Conservation (phyloP, 306 rosid genomes). For the Begonia fuchsioides region DNA sequence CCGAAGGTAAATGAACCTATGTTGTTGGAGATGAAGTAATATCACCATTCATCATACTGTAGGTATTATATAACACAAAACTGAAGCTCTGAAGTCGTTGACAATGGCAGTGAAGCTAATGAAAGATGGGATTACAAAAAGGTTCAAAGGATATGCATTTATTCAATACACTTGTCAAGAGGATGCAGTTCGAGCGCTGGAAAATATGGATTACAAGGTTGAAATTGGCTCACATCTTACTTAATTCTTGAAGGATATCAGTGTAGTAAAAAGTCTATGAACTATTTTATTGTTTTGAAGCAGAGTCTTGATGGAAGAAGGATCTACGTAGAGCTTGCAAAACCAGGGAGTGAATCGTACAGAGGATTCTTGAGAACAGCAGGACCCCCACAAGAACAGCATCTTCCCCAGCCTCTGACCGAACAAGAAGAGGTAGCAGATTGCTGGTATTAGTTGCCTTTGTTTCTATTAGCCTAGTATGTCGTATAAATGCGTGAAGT, state of each 20-base stretch:
- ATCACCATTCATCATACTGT: not conserved
- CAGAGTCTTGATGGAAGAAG: conserved; percentile 53
- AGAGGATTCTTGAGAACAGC: conserved; percentile 31
- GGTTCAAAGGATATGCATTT: conserved; percentile 72
- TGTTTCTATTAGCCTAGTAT: no score
- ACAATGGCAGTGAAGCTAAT: conserved; percentile 38
- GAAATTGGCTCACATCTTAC: not conserved
- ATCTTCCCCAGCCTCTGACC: conserved; percentile 22
- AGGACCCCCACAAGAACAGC: conserved; percentile 60
- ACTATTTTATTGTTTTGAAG: conserved; percentile 1
- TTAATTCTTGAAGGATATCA: not conserved
- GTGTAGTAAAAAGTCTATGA: conserved; percentile 6
- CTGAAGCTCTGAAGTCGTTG: conserved; percentile 3
- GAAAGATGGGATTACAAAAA: conserved; percentile 36
- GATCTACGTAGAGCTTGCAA: conserved; percentile 58
- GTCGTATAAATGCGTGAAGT: no score
- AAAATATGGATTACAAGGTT: conserved; percentile 88
- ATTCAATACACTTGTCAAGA: conserved; percentile 67
- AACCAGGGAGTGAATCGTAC: conserved; percentile 32
- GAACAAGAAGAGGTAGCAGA: conserved; percentile 52
- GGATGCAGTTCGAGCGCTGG: conserved; percentile 74
- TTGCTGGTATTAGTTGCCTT: conserved; percentile 58
- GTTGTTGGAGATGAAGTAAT: not conserved
- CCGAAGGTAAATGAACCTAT: conserved; percentile 40
- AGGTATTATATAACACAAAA: not conserved